Base-by-base conservation (phyloP, 1,284 basidiomycete species). In the Trichosporon sp. region DNA sequence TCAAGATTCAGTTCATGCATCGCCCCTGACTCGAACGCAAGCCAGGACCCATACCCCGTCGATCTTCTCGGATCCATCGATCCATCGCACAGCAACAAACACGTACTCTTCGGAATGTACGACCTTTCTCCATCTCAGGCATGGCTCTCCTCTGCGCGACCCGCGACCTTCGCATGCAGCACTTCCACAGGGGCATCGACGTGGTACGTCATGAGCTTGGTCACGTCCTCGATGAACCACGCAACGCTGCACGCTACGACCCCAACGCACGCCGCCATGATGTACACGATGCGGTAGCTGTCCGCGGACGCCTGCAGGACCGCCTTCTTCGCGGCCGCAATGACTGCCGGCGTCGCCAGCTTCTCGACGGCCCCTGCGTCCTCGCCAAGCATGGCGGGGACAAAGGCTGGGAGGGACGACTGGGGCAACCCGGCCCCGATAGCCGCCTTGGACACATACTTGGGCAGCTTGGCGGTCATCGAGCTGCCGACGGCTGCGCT, bases 161-260 rank as follows among this genome's bases (percentile, higher is more conserved):
- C n/a, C n/a, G n/a, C n/a, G n/a, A n/a, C 66, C 70, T 46, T 69
- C 8, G 63, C 71, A 32, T 72, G 66, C 1, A 72, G 68, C 26
- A 70, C 68, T 68, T 72, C 71, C 1, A 72, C 66, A 0, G 71
- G 71, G 0, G 71, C 71, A 38, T 72, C 71, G 32, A 72, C 71
- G 6, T 66, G 46, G 32, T 72, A 72, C 32, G 31, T 70, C 71
- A 72, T 72, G 10, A 72, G 35, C 14, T 2, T 26, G 0, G 68
- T 66, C 31, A 61, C n/a, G 64, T 72, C 71, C 38, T 67, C 66
- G 10, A 72, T 1, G 54, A 72, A 70, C 37, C 16, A 68, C 7
- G 31, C 14, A 5, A 68, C 12, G 26, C 66, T 26, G 63, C 61
- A 65, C 11, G 71, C 71, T 2, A 70, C n/a, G 4, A 70, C 32